phyloP scores from a whole-genome alignment of 805 yeast species.

The Candida quercuum region DNA sequence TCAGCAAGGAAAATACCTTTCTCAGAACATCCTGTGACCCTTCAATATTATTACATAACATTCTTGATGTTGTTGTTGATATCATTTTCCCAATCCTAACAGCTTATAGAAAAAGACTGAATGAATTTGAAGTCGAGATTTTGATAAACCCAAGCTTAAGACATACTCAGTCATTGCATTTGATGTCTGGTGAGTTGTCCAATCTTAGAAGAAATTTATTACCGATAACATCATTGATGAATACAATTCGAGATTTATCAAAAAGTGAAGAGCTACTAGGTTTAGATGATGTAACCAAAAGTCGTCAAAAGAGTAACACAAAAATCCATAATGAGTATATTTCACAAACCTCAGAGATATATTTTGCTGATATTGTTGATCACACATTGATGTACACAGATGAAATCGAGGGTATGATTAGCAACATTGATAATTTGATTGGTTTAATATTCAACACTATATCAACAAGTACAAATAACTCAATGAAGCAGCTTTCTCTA shows the following conservation, averaged over 20 bases:
- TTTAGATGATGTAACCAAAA: neutral
- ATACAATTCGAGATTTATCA: constrained; percentile 38
- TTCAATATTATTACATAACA: constrained; percentile 46
- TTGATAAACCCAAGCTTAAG: constrained; percentile 42
- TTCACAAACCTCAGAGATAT: constrained; percentile 39
- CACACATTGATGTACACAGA: constrained; percentile 47
- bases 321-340: constrained; percentile 20
- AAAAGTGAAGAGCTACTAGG: constrained; percentile 5
- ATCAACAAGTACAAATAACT: constrained; percentile 47
- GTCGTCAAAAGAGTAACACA: neutral
- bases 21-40: constrained; percentile 47
- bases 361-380: constrained; percentile 51
- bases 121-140: constrained; percentile 47
- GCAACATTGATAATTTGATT: constrained; percentile 44
- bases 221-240: constrained; percentile 43
- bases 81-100: constrained; percentile 46
- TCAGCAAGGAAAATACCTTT: constrained; percentile 40
- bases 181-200: constrained; percentile 48
- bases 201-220: constrained; percentile 39
- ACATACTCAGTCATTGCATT: constrained; percentile 48
- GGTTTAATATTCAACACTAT: constrained; percentile 53
- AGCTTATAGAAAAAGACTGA: constrained; percentile 43
- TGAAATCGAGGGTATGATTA: constrained; percentile 49
- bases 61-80: constrained; percentile 51
- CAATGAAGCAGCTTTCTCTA: constrained; percentile 48